Base-by-base conservation (phyloP, 1,139 yeast genomes). In the Geotrichum klebahnii region DNA sequence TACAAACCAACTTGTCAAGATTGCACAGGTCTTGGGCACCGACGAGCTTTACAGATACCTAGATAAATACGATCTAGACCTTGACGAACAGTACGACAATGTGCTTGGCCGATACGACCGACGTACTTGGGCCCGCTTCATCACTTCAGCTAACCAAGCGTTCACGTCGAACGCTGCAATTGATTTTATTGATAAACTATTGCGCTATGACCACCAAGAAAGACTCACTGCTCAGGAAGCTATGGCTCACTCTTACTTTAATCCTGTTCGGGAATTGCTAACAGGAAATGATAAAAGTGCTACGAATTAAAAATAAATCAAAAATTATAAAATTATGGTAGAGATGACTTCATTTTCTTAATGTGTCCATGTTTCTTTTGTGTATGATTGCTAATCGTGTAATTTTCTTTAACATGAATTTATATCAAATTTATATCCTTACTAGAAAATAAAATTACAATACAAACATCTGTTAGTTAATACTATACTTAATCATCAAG, bases 211-310 rank as follows among this genome's bases (percentile, higher is more conserved):
- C 64, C 97, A 90, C 63, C 95, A 86, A 64, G 62, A 84, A 66
- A 78, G 97, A 64, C 75, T 89, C 51, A 89, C 97, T 6, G 96
- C 97, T 2, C 78, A 78, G 66, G 97, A 90, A 67, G 96, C 97
- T 9, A 82, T 90, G 94, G 80, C 71, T 9, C 97, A 90, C 68
- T 77, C 82, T 1, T 85, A 80, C 59, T 82, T 82, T 63, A 65
- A 61, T 39, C 72, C 72, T n/a, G 62, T 71, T 29, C 53, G 65
- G 45, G 55, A 53, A 53, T 44, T 44, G 40, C 36, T 49, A 32
- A 19, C 33, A 12, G 24, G 31, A 14, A 37, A 43, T 26, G 29
- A 6, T 10, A 26, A 26, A 6, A 26, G 10, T 26, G 10, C 29
- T 8, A 10, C 6, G 10, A 26, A 6, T 10, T 26, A 6, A 26